These are phyloP conservation scores for Coniochaeta sp. DNA, from an alignment of 2,329 filamentous ascomycete genomes.

Conservation along the genomic window DNA sequence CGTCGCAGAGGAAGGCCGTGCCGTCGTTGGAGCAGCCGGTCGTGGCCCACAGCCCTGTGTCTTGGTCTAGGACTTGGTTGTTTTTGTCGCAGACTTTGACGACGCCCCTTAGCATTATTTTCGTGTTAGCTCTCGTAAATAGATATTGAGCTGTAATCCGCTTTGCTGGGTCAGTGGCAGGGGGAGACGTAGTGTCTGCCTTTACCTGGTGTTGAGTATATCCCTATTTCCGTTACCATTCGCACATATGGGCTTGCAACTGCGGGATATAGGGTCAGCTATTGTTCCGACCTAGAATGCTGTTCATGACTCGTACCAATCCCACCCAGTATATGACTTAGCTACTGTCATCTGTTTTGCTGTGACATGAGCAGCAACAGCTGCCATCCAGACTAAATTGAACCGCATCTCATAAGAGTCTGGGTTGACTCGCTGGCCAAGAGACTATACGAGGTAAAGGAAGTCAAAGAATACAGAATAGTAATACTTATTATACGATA, in stretches of 20 bases:
- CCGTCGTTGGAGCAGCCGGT: constrained; percentile 9
- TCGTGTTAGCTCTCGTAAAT: background rate
- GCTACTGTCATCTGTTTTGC: background rate
- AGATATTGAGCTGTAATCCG: background rate
- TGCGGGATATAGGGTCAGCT: background rate
- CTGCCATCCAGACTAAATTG: background rate
- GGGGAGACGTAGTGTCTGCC: too few relatives aligned
- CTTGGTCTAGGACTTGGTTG: constrained; percentile 6
- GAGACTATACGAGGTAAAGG: background rate
- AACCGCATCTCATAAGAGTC: background rate
- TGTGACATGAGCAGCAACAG: background rate
- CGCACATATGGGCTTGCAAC: constrained; percentile 14
- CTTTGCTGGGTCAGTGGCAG: background rate
- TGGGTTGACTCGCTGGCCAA: background rate
- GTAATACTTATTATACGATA: background rate
- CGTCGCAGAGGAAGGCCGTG: constrained; percentile 11
- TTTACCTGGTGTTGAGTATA: constrained; percentile 5
- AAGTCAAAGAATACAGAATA: background rate
- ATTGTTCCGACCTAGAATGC: background rate
- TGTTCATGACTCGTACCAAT: background rate
- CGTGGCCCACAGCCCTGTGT: constrained; percentile 3
- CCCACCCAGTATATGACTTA: background rate
- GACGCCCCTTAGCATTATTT: constrained; percentile 4
- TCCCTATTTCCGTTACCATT: constrained; percentile 6
- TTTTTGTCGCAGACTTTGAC: constrained; percentile 12